These are phyloP conservation scores for Coniochaeta sp. DNA, from an alignment of 2,329 filamentous ascomycete species.

Conservation along the genomic window DNA sequence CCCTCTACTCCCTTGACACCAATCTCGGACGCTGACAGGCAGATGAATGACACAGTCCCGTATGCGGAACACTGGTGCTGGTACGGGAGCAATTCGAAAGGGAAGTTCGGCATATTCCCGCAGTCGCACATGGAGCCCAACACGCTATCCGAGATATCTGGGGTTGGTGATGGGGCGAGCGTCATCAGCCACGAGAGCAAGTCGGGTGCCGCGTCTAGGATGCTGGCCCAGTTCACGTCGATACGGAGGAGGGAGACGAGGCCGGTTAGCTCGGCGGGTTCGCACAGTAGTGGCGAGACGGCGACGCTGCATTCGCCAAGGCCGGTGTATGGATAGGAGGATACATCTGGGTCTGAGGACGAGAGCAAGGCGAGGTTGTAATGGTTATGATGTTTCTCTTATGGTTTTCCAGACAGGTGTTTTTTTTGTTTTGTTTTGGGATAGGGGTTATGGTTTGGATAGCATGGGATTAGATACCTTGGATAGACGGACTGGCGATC, in stretches of 20 bases:
- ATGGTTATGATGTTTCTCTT: too few relatives aligned
- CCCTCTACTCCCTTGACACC: neutral
- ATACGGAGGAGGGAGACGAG: neutral
- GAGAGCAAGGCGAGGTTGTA: neutral
- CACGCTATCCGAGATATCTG: constrained; percentile 31
- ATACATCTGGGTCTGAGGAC: neutral
- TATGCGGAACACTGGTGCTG: constrained; percentile 49
- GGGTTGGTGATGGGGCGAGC: constrained; percentile 17
- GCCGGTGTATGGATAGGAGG: neutral
- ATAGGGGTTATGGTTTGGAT: too few relatives aligned
- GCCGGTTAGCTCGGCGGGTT: neutral
- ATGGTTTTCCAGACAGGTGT: too few relatives aligned
- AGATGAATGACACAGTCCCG: constrained; percentile 10
- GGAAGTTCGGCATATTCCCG: constrained; percentile 47
- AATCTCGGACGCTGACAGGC: neutral
- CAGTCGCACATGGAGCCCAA: constrained; percentile 39
- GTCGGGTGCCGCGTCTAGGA: neutral
- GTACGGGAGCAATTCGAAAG: constrained; percentile 44
- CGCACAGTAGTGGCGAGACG: constrained; percentile 1
- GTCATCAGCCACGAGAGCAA: constrained; percentile 26
- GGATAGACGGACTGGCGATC: too few relatives aligned
- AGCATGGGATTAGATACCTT: too few relatives aligned
- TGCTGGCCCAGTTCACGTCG: neutral
- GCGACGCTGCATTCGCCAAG: neutral
- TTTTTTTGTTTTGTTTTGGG: too few relatives aligned